These are phyloP conservation scores for Aschersonia sp. DNA, from an alignment of 2,329 filamentous ascomycete species.

Conservation along the genomic window DNA sequence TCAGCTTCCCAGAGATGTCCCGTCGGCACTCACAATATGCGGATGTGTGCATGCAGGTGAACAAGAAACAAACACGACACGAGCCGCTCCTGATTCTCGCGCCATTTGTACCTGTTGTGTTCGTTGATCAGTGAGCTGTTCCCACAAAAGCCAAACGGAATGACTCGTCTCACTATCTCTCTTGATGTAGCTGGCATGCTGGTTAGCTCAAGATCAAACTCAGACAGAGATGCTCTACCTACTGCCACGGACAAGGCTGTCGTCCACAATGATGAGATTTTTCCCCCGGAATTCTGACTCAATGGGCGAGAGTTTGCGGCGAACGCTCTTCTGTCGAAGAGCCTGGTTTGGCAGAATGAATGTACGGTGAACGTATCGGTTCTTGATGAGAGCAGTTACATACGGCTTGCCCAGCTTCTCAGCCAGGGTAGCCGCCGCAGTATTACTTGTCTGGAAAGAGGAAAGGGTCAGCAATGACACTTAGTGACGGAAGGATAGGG, in stretches of 20 bases:
- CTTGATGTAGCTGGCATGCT: neutral
- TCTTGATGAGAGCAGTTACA: constrained; percentile 75
- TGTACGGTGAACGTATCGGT: constrained; percentile 20
- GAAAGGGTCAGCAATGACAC: neutral
- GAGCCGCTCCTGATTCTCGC: constrained; percentile 65
- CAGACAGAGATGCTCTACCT: constrained; percentile 12
- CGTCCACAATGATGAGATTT: constrained; percentile 74
- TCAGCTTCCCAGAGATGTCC: neutral
- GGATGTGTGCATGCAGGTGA: constrained; percentile 71
- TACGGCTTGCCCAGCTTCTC: constrained; percentile 62
- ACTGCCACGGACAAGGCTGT: constrained; percentile 63
- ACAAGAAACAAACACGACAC: constrained; percentile 72
- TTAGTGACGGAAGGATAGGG: neutral
- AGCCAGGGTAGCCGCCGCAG: constrained; percentile 64
- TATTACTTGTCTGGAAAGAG: constrained; percentile 53
- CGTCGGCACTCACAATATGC: constrained; percentile 54
- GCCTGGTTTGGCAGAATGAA: constrained; percentile 4
- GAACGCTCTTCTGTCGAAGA: constrained; percentile 63
- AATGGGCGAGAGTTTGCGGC: constrained; percentile 81
- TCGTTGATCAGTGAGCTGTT: constrained; percentile 6
- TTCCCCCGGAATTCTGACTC: constrained; percentile 69
- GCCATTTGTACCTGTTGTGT: constrained; percentile 44
- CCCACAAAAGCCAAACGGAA: neutral
- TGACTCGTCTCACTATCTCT: neutral
- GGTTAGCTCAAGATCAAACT: constrained; percentile 27